These are phyloP conservation scores for Teratosphaeria destructans DNA, from an alignment of 2,329 filamentous ascomycete genomes.

Conservation along the genomic window DNA sequence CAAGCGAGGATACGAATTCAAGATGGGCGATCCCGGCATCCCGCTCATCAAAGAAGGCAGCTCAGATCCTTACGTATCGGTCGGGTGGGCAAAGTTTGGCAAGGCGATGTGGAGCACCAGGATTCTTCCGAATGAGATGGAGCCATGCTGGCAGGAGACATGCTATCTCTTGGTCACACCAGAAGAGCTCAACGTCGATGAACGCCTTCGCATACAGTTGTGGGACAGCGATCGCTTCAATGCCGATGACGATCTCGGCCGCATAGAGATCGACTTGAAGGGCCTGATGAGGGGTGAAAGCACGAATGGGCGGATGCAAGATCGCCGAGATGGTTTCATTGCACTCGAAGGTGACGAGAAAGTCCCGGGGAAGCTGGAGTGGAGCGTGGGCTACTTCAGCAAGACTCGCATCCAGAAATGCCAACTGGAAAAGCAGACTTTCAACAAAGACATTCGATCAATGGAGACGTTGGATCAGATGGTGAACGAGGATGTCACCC, in stretches of 20 bases:
- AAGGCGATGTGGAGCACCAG: constrained; percentile 58
- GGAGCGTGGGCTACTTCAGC: constrained; percentile 62
- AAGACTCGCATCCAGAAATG: constrained; percentile 54
- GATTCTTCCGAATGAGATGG: constrained; percentile 53
- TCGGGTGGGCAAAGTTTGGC: constrained; percentile 69
- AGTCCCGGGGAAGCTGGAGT: constrained; percentile 59
- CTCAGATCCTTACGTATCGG: constrained; percentile 60
- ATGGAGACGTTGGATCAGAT: constrained; percentile 50
- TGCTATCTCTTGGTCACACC: constrained; percentile 58
- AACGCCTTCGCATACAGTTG: constrained; percentile 55
- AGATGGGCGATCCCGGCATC: constrained; percentile 56
- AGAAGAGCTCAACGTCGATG: constrained; percentile 59
- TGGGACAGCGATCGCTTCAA: constrained; percentile 67
- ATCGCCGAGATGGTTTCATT: constrained; percentile 55
- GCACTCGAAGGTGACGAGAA: constrained; percentile 54
- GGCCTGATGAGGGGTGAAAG: constrained; percentile 50
- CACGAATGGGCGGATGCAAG: constrained; percentile 51
- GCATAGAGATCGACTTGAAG: constrained; percentile 60
- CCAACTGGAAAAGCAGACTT: constrained; percentile 52
- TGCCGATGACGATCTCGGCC: constrained; percentile 64
- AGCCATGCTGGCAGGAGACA: constrained; percentile 62
- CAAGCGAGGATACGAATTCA: constrained; percentile 59
- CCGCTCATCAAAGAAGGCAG: constrained; percentile 50
- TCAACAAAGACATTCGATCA: constrained; percentile 47
- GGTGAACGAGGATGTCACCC: constrained; percentile 43